Conservation (phyloP, 1,139 yeast genomes). For the Arxiozyma slooffiae region DNA sequence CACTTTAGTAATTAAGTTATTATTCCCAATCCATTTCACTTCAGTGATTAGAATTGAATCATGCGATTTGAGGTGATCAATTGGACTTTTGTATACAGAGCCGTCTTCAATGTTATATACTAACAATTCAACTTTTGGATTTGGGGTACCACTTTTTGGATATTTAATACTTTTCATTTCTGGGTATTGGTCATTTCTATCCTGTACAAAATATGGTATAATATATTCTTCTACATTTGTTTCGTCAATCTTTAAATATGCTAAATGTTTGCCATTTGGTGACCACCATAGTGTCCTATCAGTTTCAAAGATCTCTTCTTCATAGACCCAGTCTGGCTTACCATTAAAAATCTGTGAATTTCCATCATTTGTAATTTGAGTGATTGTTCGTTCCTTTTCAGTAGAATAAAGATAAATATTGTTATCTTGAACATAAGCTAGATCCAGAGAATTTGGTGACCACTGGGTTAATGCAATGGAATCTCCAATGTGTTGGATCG, state of each 20-base stretch:
- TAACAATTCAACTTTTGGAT: conserved; percentile 53
- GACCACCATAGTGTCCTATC: conserved; percentile 87
- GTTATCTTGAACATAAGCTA: conserved; percentile 64
- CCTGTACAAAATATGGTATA: conserved; percentile 59
- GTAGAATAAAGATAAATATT: conserved; percentile 48
- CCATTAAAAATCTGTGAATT: conserved; percentile 71
- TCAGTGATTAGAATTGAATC: conserved; percentile 48
- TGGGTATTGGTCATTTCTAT: conserved; percentile 53
- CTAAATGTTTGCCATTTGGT: conserved; percentile 53
- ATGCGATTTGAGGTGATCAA: conserved; percentile 36
- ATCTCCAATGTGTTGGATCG: conserved; percentile 27
- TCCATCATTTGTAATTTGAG: conserved; percentile 46
- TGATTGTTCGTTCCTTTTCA: conserved; percentile 30
- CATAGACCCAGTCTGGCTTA: conserved; percentile 95
- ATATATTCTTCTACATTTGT: conserved; percentile 61
- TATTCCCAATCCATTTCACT: conserved; percentile 60
- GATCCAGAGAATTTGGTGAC: conserved; percentile 61
- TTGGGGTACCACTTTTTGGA: conserved; percentile 84
- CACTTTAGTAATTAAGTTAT: conserved; percentile 50
- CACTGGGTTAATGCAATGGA: conserved; percentile 52
- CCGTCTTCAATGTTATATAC: conserved; percentile 27
- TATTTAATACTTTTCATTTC: conserved; percentile 53
- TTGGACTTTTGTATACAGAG: conserved; percentile 34
- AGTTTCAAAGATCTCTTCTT: conserved; percentile 72
- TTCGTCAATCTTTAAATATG: conserved; percentile 66